Conservation (phyloP, 2,329 filamentous ascomycete genomes). For the Epichloe uncinata region DNA sequence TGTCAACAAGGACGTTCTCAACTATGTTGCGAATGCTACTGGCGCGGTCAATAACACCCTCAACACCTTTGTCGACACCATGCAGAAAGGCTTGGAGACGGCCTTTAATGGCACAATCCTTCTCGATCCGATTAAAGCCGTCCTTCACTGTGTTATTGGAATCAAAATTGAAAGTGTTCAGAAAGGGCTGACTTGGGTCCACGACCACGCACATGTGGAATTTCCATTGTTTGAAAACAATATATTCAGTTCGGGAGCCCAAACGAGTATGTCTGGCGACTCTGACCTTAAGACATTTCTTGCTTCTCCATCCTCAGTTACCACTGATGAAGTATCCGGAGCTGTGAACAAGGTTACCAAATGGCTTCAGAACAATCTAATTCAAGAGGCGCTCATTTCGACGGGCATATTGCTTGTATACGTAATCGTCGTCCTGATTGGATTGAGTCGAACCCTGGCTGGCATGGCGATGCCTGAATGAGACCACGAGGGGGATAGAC, state of each 20-base stretch:
- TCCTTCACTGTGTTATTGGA: slow-evolving; percentile 76
- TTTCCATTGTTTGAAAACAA: slow-evolving; percentile 69
- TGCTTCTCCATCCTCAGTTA: slow-evolving; percentile 56
- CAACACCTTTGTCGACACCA: slow-evolving; percentile 66
- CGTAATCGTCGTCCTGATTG: slow-evolving; percentile 62
- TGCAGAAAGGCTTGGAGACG: slow-evolving; percentile 56
- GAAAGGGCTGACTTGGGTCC: slow-evolving; percentile 85
- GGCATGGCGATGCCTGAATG: slow-evolving; percentile 48
- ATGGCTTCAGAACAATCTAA: slow-evolving; percentile 53
- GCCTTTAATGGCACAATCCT: slow-evolving; percentile 77
- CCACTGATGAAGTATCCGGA: slow-evolving; percentile 68
- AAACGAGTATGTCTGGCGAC: slow-evolving; percentile 44
- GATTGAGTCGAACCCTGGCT: slow-evolving; percentile 51
- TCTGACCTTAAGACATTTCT: slow-evolving; percentile 57
- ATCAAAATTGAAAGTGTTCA: slow-evolving; percentile 78
- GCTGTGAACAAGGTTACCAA: slow-evolving; percentile 58
- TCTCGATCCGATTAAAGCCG: slow-evolving; percentile 61
- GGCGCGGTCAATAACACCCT: slow-evolving; percentile 73
- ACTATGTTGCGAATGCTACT: slow-evolving; percentile 78
- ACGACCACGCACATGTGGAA: slow-evolving; percentile 69
- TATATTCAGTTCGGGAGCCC: slow-evolving; percentile 70
- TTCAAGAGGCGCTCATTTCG: slow-evolving; percentile 70
- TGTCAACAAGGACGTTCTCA: slow-evolving; percentile 75
- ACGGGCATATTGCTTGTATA: slow-evolving; percentile 62
- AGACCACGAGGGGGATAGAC: slow-evolving; percentile 9